Base-by-base conservation (phyloP, 176 grass and related monocot species). In the Paspalum notatum region DNA sequence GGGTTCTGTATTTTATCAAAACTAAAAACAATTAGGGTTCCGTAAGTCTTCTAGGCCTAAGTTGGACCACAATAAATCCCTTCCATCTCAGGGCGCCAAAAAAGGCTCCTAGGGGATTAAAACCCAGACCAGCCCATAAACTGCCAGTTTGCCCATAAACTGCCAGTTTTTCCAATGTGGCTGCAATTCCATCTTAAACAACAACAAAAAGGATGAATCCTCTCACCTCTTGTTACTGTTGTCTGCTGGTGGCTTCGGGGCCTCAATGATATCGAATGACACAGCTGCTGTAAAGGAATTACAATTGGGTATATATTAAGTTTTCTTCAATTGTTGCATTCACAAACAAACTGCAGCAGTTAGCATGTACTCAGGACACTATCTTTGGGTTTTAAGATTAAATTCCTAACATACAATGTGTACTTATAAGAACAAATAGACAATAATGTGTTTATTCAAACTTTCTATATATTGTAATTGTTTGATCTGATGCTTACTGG, bases 221-320 rank as follows among this genome's bases (percentile, higher is more conserved):
- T n/a, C 38, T 60, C 80, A 92, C 90, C 86, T 83, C 22, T 37
- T 69, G 54, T 20, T 55, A 48, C 20, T 25, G 39, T n/a, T 78
- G 22, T 45, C 62, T 66, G 69, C 60, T 63, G 79, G 46, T 79
- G 52, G 53, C 18, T 70, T 63, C 16, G 49, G 48, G 68, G 56
- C 37, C 8, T 74, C 54, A 40, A 74, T 3, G 0, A 11, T 63
- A 70, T 73, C 22, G 77, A 20, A 77, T 58, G 43, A 67, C 42
- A 38, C 27, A 45, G 64, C 76, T n/a, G 80, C 84, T 91, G 81
- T 24, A 75, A 91, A 72, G 13, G 49, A 58, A 62, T 80, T 54
- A n/a, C 12, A 26, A 80, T 43, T 75, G 43, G 54, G 68, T 5
- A 48, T 54, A 59, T 12, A 82, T 66, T 86, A 66, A 13, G 41